Evolutionary conservation across 768 basidiomycete genomes (phyloP).

Genomic region (Leucocoprinus birnbaumii): DNA sequence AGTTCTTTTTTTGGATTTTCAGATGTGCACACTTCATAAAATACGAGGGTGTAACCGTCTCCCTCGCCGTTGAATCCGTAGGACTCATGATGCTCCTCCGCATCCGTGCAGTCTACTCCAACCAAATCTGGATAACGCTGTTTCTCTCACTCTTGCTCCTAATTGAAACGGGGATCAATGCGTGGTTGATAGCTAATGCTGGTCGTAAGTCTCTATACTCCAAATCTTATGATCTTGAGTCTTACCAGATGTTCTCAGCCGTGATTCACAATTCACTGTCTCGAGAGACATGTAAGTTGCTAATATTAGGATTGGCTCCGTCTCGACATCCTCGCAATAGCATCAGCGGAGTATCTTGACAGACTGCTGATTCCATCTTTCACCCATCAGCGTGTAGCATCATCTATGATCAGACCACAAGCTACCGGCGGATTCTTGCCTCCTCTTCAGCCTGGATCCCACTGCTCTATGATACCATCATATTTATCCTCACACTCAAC

Average conservation of each 20-base stretch:
- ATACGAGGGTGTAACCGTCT: constrained; percentile 49
- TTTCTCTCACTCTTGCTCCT: constrained; percentile 33
- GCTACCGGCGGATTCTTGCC: constrained; percentile 30
- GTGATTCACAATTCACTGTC: constrained; percentile 37
- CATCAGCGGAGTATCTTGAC: too few relatives aligned
- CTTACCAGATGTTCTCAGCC: constrained; percentile 22
- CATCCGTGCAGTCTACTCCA: constrained; percentile 36
- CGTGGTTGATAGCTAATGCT: constrained; percentile 52
- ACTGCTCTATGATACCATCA: constrained; percentile 43
- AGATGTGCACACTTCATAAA: constrained; percentile 47
- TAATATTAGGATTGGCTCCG: too few relatives aligned
- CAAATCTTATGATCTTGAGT: background rate
- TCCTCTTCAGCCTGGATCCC: constrained; percentile 52
- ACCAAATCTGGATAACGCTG: constrained; percentile 26
- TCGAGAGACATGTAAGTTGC: constrained; percentile 28
- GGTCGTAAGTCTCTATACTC: constrained; percentile 35
- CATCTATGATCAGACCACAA: constrained; percentile 32
- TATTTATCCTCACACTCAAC: constrained; percentile 35
- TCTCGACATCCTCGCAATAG: too few relatives aligned
- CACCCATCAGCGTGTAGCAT: constrained; percentile 33
- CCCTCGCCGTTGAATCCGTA: constrained; percentile 12
- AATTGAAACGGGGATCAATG: constrained; percentile 43
- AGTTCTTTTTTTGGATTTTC: background rate
- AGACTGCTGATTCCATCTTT: background rate
- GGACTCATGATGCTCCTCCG: constrained; percentile 59